These are phyloP conservation scores for Arctium lappa DNA, from an alignment of 129 eudicot species.

Conservation along the genomic window DNA sequence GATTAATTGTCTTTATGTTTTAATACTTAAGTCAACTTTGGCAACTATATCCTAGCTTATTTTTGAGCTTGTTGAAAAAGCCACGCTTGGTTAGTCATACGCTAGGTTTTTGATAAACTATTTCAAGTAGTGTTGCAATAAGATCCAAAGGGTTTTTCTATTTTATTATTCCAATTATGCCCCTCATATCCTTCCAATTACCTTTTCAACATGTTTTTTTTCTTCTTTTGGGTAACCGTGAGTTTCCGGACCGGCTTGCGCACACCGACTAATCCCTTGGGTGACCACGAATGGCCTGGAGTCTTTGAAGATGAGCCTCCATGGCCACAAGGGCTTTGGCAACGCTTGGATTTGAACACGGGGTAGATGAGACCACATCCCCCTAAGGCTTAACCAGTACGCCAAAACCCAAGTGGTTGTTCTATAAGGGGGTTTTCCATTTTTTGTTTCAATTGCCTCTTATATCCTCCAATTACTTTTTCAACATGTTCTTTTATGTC, in stretches of 20 bases:
- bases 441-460: background rate
- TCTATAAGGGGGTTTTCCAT: background rate
- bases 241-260: too few species aligned
- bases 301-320: too few species aligned
- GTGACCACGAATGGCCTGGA: too few species aligned
- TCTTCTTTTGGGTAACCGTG: too few species aligned
- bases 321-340: too few species aligned
- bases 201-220: background rate
- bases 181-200: background rate
- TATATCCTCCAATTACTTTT: too few species aligned
- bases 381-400: too few species aligned
- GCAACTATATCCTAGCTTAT: background rate
- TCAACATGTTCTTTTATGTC: background rate
- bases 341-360: too few species aligned
- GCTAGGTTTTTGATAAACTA: background rate
- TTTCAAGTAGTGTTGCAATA: background rate
- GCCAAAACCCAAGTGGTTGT: too few species aligned
- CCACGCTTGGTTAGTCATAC: background rate
- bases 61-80: background rate
- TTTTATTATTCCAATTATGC: background rate
- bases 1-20: background rate
- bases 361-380: too few species aligned
- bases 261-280: too few species aligned
- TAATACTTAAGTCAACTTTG: background rate
- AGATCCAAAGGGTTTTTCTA: background rate